These are phyloP conservation scores for Pestalotiopsis sp. DNA, from an alignment of 2,329 filamentous ascomycete genomes.

Conservation along the genomic window DNA sequence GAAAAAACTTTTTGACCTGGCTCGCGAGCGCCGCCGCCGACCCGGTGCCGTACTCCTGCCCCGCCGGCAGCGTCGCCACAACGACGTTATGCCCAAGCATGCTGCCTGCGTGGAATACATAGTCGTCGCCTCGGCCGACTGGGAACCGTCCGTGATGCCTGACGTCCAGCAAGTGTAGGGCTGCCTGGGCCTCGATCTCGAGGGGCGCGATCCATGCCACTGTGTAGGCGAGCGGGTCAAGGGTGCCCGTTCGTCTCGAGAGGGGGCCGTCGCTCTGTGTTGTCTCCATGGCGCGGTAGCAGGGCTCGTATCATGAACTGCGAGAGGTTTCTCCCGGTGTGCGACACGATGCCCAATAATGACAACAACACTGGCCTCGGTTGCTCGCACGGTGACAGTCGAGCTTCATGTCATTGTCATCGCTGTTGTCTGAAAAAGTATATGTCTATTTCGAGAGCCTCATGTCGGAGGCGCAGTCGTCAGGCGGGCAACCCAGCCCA, in stretches of 20 bases:
- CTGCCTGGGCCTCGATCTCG: slow-evolving; percentile 38
- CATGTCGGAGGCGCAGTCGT: neutral
- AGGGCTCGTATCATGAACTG: neutral
- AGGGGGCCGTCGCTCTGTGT: neutral
- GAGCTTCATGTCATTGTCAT: neutral
- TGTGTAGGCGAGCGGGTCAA: slow-evolving; percentile 28
- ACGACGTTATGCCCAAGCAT: slow-evolving; percentile 38
- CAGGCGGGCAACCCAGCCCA: neutral
- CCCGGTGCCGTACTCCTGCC: slow-evolving; percentile 36
- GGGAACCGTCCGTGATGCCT: slow-evolving; percentile 34
- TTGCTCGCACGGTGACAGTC: neutral
- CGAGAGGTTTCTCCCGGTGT: neutral
- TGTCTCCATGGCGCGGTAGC: neutral
- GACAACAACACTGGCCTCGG: neutral
- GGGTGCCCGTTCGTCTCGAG: slow-evolving; percentile 2
- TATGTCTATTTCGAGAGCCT: neutral
- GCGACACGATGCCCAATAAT: neutral
- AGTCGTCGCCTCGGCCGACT: slow-evolving; percentile 34
- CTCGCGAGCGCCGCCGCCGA: slow-evolving; percentile 36
- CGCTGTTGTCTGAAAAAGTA: neutral
- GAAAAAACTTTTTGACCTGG: slow-evolving; percentile 36
- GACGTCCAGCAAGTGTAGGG: slow-evolving; percentile 33
- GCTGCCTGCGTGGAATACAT: slow-evolving; percentile 38
- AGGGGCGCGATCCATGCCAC: slow-evolving; percentile 41
- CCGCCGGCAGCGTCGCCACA: slow-evolving; percentile 36